Evolutionary conservation across 2,329 filamentous ascomycete genomes (phyloP).

Genomic region (Fusarium newnesense): DNA sequence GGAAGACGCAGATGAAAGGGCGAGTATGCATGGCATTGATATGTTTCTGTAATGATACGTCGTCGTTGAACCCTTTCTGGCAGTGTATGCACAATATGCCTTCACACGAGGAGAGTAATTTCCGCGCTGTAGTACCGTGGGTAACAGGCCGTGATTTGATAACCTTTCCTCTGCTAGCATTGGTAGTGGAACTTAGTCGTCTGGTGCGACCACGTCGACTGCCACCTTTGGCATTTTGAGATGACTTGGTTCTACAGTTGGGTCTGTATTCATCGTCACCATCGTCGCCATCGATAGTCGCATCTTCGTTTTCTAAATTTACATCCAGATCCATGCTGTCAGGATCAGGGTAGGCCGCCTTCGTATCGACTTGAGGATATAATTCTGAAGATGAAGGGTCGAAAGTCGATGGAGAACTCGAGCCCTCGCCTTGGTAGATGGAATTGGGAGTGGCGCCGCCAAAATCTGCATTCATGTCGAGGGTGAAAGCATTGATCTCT

Average conservation of each 20-base stretch:
- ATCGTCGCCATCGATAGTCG: neutral
- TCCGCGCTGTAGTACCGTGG: neutral
- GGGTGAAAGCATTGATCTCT: neutral
- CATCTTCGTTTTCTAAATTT: neutral
- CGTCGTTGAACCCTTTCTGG: constrained; percentile 55
- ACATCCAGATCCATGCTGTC: constrained; percentile 8
- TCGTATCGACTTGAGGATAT: neutral
- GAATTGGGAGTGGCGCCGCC: neutral
- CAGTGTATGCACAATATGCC: constrained; percentile 35
- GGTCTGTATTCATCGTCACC: constrained; percentile 16
- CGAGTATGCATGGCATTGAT: constrained; percentile 65
- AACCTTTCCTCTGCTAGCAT: constrained; percentile 8
- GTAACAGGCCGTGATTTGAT: constrained; percentile 2
- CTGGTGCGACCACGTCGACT: constrained; percentile 25
- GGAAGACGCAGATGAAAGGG: constrained; percentile 81
- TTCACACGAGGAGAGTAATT: constrained; percentile 9
- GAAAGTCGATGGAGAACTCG: neutral
- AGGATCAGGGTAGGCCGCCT: constrained; percentile 21
- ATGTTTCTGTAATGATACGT: constrained; percentile 58
- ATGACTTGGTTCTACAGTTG: neutral
- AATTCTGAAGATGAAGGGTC: neutral
- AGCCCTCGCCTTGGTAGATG: neutral
- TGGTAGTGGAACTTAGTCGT: constrained; percentile 1
- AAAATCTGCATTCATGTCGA: constrained; percentile 4
- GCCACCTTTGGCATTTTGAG: constrained; percentile 2